Evolutionary conservation across 306 rosid genomes (phyloP), one percentile per base, ranked within the genome.

Genomic region (Oemleria cerasiformis): DNA sequence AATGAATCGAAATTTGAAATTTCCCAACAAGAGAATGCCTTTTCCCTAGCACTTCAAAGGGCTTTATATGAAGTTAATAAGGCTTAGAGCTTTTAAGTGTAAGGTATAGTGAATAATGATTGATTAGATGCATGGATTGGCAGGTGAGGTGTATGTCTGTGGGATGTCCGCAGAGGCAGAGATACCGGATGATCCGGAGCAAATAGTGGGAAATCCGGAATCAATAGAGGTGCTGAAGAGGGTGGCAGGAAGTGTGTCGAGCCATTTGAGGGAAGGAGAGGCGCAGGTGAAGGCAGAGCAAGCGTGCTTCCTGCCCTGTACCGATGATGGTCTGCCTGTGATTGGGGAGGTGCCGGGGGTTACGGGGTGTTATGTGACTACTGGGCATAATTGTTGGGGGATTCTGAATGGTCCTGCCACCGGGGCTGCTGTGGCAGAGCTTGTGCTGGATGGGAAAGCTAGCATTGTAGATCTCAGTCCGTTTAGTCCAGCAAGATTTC

Each of bases 321-420:
- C 90, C 0, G 95, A 91, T 54, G 99, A 89, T 38, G 82, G 81
- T 19, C 44, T 83, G 40, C 97, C 99, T 0, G 80, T 86, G 58
- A 91, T 91, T 15, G 97, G 98, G 30, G 95, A 86, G 75, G 44
- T 91, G 61, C 90, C 92, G 0, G 95, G 82, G 20, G 47, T 87
- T 21, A 78, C 77, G 39, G 95, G 87, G 4, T 94, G 97, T 68
- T 91, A 84, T 75, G 97, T 94, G 34, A 96, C 96, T 0, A 94
- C 97, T 0, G 97, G 97, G 10, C 97, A 91, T 60, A 87, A 85
- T 63, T 89, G 96, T 63, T 91, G 98, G 97, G 98, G 97, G 36
- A 89, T 94, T 82, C 80, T 94, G 7, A 94, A 94, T 77, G 98
- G 88, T 25, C 97, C 96, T 7, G 98, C 98, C 44, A 94, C 97